Evolutionary conservation across 2,329 filamentous ascomycete genomes (phyloP), one percentile per base, ranked within the genome.

Genomic region (Fusarium sp.): DNA sequence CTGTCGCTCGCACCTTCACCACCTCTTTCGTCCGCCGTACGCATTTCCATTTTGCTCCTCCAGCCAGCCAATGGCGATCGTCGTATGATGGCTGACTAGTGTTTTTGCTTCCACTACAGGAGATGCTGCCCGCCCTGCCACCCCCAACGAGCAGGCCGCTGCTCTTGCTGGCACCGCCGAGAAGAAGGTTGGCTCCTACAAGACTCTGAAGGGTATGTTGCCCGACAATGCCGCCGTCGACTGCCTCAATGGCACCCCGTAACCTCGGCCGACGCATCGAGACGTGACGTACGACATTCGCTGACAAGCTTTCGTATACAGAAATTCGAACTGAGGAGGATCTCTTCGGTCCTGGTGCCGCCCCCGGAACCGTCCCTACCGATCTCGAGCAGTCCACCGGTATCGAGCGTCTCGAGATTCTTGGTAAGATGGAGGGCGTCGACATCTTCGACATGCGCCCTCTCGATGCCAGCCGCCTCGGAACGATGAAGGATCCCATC

Each of bases 401-500:
- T 93, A 89, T 98, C 69, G 96, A 99, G 89, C 95, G 96, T 90
- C 90, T 99, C 79, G 96, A 99, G 87, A 96, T 99, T 81, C 89
- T 99, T 83, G 96, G 96, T 86, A 99, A 99, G 91, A 97, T 98
- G 93, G 94, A 98, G 89, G 95, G 96, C 77, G 88, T 98, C 80
- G 96, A 99, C 83, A 88, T 98, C 83, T 99, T 99, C 88, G 95
- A 99, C 87, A 97, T 98, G 96, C 92, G 91, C 85, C 96, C 96
- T 74, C 90, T 99, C 79, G 96, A 98, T 84, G 89, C 96, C 74
- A 96, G 93, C 84, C 92, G 96, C 82, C 90, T 90, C 85, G 96
- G 96, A 94, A 98, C 96, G 69, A 84, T 97, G 81, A 89, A 97
- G 75, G 88, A 98, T 86, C 96, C 96, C 78, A 97, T 99, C 82